phyloP scores from a whole-genome alignment of 108 stramenopile species.

The Chaetoceros tenuissimus region DNA sequence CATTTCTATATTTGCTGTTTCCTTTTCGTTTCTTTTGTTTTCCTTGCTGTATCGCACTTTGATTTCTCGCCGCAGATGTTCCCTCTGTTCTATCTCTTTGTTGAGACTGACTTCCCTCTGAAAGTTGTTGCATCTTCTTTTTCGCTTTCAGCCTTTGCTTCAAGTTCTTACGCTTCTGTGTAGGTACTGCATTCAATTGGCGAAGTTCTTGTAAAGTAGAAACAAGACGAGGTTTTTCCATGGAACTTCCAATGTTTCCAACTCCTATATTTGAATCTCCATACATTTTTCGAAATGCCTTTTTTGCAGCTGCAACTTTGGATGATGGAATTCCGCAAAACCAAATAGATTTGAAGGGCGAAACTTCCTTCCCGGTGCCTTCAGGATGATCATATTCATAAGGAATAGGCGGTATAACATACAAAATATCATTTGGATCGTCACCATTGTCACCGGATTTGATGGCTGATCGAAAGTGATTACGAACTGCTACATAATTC shows the following conservation, averaged over 20 bases:
- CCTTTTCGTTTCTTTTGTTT: not conserved
- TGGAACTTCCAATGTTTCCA: conserved; percentile 11
- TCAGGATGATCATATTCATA: conserved; percentile 83
- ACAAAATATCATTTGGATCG: conserved; percentile 40
- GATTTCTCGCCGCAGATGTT: not conserved
- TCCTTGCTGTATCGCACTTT: conserved; percentile 1
- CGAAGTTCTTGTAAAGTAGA: conserved; percentile 39
- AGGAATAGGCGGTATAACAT: conserved; percentile 42
- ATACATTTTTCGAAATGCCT: conserved; percentile 14
- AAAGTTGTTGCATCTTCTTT: conserved; percentile 14
- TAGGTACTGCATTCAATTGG: conserved; percentile 32
- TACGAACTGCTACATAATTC: conserved; percentile 68
- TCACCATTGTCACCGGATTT: conserved; percentile 1
- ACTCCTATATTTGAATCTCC: conserved; percentile 6
- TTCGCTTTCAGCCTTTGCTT: conserved; percentile 48
- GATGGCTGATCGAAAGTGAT: conserved; percentile 40
- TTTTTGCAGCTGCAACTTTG: conserved; percentile 7
- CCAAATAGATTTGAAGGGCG: conserved; percentile 80
- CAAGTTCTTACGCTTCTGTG: conserved; percentile 66
- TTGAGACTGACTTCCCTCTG: not conserved
- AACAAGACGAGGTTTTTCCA: conserved; percentile 19
- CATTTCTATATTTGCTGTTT: conserved; percentile 31
- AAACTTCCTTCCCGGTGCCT: conserved; percentile 64
- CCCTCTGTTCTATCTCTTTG: conserved; percentile 2
- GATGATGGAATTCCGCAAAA: conserved; percentile 53